Evolutionary conservation across 1,284 basidiomycete genomes (phyloP).

Genomic region (Rhodofomes roseus): DNA sequence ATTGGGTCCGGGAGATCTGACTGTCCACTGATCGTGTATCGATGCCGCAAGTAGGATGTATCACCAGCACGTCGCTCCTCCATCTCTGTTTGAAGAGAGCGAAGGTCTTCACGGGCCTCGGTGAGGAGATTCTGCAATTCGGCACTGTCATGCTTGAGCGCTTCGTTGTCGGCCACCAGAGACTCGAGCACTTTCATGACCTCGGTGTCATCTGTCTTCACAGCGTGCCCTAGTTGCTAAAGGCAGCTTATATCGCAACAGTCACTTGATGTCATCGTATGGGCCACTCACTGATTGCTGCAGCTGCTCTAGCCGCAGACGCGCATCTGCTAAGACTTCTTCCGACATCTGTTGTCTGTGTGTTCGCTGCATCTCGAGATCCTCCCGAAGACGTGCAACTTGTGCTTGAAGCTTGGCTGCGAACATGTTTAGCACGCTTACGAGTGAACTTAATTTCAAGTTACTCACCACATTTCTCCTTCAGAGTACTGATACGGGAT

Average conservation of each 20-base stretch:
- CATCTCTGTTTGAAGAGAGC: constrained; percentile 65
- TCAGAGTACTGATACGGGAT: constrained; percentile 55
- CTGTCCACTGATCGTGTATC: constrained; percentile 20
- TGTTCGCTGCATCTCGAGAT: constrained; percentile 62
- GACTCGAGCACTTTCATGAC: constrained; percentile 72
- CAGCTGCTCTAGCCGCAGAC: constrained; percentile 59
- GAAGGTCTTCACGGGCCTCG: constrained; percentile 76
- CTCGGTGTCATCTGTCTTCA: constrained; percentile 50
- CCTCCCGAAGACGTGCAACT: constrained; percentile 57
- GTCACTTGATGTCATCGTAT: not conserved
- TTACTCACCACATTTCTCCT: constrained; percentile 49
- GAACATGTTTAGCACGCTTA: not conserved
- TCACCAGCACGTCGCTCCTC: constrained; percentile 62
- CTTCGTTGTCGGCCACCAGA: constrained; percentile 80
- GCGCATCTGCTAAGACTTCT: constrained; percentile 69
- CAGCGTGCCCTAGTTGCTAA: constrained; percentile 43
- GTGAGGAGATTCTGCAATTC: constrained; percentile 73
- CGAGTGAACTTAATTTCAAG: not conserved
- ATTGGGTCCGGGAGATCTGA: constrained; percentile 17
- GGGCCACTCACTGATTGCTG: constrained; percentile 45
- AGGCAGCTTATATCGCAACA: constrained; percentile 5
- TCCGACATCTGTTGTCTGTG: constrained; percentile 72
- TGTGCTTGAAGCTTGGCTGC: constrained; percentile 74
- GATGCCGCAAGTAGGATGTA: constrained; percentile 23
- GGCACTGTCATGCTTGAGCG: constrained; percentile 74